A percentile compares a stretch with the other conserved stretches of the same genome.
These are phyloP conservation scores for Phellopilus nigrolimitatus DNA, from an alignment of 1,284 basidiomycete species.

Conservation along the genomic window DNA sequence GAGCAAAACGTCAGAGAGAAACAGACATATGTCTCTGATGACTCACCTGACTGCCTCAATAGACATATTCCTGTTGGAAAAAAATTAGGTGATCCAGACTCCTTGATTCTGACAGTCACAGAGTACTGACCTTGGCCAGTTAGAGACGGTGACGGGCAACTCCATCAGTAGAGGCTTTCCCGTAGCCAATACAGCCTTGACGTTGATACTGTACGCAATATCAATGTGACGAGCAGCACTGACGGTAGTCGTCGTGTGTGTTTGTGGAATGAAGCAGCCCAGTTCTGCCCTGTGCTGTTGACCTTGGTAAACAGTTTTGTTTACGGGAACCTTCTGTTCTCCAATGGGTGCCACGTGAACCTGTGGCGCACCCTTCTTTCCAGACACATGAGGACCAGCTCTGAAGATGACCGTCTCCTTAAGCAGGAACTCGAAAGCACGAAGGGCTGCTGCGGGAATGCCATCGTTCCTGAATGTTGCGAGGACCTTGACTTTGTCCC, in stretches of 20 bases:
- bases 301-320: constrained; percentile 66
- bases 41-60: constrained; percentile 58
- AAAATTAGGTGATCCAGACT: constrained; percentile 2
- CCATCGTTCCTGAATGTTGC: constrained; percentile 70
- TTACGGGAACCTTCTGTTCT: constrained; percentile 66
- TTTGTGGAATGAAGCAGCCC: constrained; percentile 58
- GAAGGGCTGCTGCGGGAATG: constrained; percentile 57
- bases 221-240: constrained; percentile 77
- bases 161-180: constrained; percentile 63
- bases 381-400: constrained; percentile 46
- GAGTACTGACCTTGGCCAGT: constrained; percentile 66
- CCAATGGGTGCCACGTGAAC: constrained; percentile 48
- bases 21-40: constrained; percentile 2
- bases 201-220: constrained; percentile 70
- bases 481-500: constrained; percentile 69
- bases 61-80: constrained; percentile 49
- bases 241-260: constrained; percentile 71
- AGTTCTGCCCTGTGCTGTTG: constrained; percentile 67
- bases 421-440: constrained; percentile 76
- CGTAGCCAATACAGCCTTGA: constrained; percentile 71
- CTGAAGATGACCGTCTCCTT: constrained; percentile 70
- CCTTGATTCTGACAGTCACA: constrained; percentile 8
- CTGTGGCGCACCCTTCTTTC: constrained; percentile 56
- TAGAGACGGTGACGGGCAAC: constrained; percentile 72
- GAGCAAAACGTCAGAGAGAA: neutral